Evolutionary conservation across 495 filamentous ascomycete species (phyloP).

Genomic region (Aspergillus mulundensis): DNA sequence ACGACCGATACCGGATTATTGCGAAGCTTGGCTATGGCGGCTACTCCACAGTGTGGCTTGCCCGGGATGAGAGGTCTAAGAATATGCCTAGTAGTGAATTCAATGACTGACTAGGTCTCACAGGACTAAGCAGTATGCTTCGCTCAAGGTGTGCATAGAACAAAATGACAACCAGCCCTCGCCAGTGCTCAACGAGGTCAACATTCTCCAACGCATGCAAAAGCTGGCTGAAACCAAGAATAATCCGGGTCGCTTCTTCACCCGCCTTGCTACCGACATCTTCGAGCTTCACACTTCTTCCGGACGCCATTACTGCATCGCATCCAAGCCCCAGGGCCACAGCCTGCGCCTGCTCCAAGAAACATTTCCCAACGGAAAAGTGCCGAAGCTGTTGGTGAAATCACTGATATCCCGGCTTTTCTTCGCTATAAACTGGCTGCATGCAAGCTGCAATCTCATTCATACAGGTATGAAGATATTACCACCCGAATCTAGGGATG

Average conservation of each 20-base stretch:
- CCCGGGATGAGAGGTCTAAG: conserved; percentile 29
- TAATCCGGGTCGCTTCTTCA: conserved; percentile 11
- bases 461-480: conserved; percentile 8
- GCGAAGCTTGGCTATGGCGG: conserved; percentile 47
- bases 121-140: conserved; percentile 9
- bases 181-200: conserved; percentile 15
- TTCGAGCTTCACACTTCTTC: conserved; percentile 6
- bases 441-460: conserved; percentile 13
- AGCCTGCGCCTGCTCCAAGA: conserved; percentile 14
- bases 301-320: conserved; percentile 15
- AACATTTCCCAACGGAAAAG: conserved; percentile 4
- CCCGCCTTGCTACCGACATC: conserved; percentile 12
- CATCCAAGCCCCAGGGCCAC: conserved; percentile 10
- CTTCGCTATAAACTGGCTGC: conserved; percentile 14
- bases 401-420: conserved; percentile 13
- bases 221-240: not conserved
- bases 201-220: conserved; percentile 12
- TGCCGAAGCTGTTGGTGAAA: conserved; percentile 13
- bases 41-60: conserved; percentile 48
- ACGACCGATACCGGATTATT: conserved; percentile 37
- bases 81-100: not conserved
- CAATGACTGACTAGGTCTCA: not conserved
- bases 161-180: not conserved
- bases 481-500: not conserved
- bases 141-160: conserved; percentile 12